phyloP scores from a whole-genome alignment of 768 basidiomycete genomes.

The Panellus pusillus region DNA sequence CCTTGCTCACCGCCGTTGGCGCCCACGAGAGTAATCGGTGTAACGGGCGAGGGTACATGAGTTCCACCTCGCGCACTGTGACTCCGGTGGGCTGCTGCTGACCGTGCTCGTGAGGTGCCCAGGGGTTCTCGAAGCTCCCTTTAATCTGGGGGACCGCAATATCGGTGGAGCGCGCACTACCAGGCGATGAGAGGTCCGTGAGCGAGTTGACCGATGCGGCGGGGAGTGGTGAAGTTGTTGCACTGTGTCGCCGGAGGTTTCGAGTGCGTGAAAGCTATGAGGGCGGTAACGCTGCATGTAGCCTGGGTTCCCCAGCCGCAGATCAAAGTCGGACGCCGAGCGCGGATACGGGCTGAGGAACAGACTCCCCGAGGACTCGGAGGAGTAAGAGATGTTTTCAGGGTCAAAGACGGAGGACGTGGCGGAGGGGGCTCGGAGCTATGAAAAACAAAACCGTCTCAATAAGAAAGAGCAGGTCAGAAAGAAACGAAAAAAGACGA shows the following conservation, averaged over 20 bases:
- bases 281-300: neutral
- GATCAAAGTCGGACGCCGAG: constrained; percentile 13
- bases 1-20: neutral
- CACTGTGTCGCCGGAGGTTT: neutral
- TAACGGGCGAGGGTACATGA: constrained; percentile 16
- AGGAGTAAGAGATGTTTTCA: constrained; percentile 2
- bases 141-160: constrained; percentile 3
- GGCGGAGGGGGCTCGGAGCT: constrained; percentile 10
- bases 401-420: constrained; percentile 4
- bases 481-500: neutral
- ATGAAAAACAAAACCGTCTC: neutral
- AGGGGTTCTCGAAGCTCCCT: constrained; percentile 9
- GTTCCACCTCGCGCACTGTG: constrained; percentile 12
- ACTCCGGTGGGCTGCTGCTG: neutral
- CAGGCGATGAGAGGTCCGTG: neutral
- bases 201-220: neutral
- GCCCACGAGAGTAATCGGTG: too few species aligned
- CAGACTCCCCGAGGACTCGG: constrained; percentile 2
- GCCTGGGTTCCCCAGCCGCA: constrained; percentile 1
- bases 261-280: neutral
- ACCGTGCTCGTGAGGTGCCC: neutral
- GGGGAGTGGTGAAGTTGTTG: neutral
- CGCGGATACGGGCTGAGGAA: constrained; percentile 2
- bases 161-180: neutral
- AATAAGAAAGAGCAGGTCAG: neutral